phyloP scores from a whole-genome alignment of 495 filamentous ascomycete genomes.

The Penicillium malachiteum region DNA sequence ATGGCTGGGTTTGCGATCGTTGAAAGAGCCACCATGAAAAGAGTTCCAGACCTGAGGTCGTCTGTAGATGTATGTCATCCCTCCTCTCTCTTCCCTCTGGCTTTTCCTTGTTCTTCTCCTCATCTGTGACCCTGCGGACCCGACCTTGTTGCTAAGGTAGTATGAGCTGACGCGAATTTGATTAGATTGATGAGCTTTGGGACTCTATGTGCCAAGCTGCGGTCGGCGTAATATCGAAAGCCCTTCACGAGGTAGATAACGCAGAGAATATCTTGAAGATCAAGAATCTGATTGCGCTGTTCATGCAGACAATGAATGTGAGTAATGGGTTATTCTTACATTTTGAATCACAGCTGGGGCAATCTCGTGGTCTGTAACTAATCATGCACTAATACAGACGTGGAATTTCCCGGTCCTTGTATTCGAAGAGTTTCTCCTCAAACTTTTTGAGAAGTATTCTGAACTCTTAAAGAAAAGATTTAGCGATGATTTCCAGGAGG shows the following conservation, averaged over 20 bases:
- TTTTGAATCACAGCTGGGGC: too few relatives aligned
- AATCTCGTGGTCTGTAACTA: neutral
- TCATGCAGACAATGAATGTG: conserved; percentile 96
- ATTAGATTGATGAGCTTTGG: conserved; percentile 91
- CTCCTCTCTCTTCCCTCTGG: neutral
- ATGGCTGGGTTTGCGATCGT: conserved; percentile 97
- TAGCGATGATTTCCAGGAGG: conserved; percentile 90
- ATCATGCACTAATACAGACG: conserved; percentile 49
- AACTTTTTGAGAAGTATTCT: conserved; percentile 88
- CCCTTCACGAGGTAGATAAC: conserved; percentile 73
- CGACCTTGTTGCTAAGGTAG: too few relatives aligned
- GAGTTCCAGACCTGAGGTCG: conserved; percentile 77
- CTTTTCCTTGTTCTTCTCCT: neutral
- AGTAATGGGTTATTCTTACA: conserved; percentile 15
- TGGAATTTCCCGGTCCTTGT: conserved; percentile 84
- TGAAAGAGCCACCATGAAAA: conserved; percentile 88
- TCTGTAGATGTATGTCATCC: conserved; percentile 66
- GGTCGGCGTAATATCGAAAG: conserved; percentile 73
- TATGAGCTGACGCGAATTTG: conserved; percentile 7
- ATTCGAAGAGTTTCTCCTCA: conserved; percentile 79
- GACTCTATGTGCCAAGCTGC: conserved; percentile 94
- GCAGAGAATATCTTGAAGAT: conserved; percentile 85
- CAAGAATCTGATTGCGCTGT: conserved; percentile 86
- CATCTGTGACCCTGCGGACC: neutral
- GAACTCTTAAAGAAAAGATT: conserved; percentile 88